Conservation (phyloP, 2,329 filamentous ascomycete species). For the Coniochaeta sp. region DNA sequence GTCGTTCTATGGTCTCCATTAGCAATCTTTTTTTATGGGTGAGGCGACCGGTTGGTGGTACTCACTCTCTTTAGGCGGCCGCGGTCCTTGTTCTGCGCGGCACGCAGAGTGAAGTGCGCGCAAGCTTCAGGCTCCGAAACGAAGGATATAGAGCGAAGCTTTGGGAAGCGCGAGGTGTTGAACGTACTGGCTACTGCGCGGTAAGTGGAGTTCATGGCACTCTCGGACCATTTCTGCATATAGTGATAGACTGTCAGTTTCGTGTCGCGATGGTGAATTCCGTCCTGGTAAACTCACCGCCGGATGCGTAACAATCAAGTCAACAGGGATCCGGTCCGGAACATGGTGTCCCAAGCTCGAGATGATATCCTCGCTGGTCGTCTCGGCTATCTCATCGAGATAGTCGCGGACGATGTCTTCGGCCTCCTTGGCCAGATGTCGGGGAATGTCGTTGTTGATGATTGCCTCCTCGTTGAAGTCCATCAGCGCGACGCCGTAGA, state of each 20-base stretch:
- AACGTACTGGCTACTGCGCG: slow-evolving; percentile 10
- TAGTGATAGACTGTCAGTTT: background rate
- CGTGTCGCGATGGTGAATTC: background rate
- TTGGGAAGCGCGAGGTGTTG: slow-evolving; percentile 8
- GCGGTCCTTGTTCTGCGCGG: slow-evolving; percentile 13
- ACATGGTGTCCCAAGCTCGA: slow-evolving; percentile 9
- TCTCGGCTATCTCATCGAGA: slow-evolving; percentile 10
- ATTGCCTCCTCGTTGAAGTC: slow-evolving; percentile 8
- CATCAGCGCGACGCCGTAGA: slow-evolving; percentile 6
- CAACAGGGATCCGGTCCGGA: slow-evolving; percentile 7
- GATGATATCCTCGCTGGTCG: slow-evolving; percentile 8
- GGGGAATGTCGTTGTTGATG: slow-evolving; percentile 11
- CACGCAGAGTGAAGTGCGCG: slow-evolving; percentile 14
- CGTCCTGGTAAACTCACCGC: slow-evolving; percentile 3
- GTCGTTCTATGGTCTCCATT: slow-evolving; percentile 8
- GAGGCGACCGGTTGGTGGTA: background rate
- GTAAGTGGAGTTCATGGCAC: slow-evolving; percentile 11
- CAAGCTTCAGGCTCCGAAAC: slow-evolving; percentile 12
- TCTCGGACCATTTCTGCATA: slow-evolving; percentile 11
- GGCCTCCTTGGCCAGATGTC: slow-evolving; percentile 11
- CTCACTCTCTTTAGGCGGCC: slow-evolving; percentile 8
- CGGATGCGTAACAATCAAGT: slow-evolving; percentile 12
- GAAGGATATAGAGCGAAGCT: slow-evolving; percentile 10
- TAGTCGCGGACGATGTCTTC: slow-evolving; percentile 13
- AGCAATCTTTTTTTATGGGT: background rate